These are phyloP conservation scores for Talaromyces sp. DNA, from an alignment of 2,329 filamentous ascomycete genomes.

Conservation along the genomic window DNA sequence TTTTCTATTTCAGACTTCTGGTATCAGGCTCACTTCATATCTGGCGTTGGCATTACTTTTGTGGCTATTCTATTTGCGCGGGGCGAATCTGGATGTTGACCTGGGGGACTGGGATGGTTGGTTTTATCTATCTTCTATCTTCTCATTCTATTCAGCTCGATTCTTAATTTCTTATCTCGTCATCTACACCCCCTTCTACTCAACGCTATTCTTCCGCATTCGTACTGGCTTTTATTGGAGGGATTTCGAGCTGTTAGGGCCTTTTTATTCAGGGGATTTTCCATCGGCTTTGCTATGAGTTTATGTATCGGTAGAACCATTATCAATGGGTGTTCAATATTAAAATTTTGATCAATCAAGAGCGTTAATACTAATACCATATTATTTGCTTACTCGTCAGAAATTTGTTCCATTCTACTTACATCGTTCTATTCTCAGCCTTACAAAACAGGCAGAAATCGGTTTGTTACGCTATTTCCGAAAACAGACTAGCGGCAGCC, in stretches of 20 bases:
- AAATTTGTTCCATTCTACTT: not conserved
- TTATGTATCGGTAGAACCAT: too few relatives aligned
- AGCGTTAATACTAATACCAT: constrained; percentile 1
- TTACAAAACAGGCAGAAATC: not conserved
- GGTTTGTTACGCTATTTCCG: not conserved
- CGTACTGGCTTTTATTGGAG: not conserved
- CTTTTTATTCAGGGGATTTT: not conserved
- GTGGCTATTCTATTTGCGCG: not conserved
- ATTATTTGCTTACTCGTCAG: not conserved
- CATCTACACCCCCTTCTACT: not conserved
- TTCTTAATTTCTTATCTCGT: not conserved
- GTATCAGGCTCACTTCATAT: not conserved
- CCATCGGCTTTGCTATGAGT: too few relatives aligned
- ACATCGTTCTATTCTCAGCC: not conserved
- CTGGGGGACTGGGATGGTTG: not conserved
- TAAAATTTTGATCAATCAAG: not conserved
- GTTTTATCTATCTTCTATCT: not conserved
- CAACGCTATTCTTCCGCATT: not conserved
- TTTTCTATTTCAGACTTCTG: not conserved
- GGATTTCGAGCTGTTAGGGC: not conserved
- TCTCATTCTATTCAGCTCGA: not conserved
- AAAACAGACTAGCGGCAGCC: not conserved
- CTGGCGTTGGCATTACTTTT: not conserved
- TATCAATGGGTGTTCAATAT: too few relatives aligned
- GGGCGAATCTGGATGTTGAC: not conserved